A percentile compares a stretch with the other conserved stretches of the same genome.
phyloP scores from a whole-genome alignment of 805 yeast species.

The Starmerella vitae region DNA sequence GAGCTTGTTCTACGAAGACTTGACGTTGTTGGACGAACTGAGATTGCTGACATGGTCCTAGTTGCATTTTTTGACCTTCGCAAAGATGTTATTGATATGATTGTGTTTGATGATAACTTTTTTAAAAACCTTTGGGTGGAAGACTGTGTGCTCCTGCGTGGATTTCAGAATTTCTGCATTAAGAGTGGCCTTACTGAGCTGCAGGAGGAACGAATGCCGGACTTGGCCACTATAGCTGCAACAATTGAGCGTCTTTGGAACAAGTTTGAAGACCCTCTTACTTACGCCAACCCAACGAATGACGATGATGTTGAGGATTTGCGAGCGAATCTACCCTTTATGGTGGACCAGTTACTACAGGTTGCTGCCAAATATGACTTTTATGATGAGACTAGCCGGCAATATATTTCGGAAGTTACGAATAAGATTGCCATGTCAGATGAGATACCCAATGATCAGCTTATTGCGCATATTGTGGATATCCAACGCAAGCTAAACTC shows the following conservation, averaged over 20 bases:
- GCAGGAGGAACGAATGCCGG: conserved; percentile 64
- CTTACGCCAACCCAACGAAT: conserved; percentile 28
- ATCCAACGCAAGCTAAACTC: conserved; percentile 41
- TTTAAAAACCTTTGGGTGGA: conserved; percentile 67
- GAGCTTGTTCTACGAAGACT: conserved; percentile 57
- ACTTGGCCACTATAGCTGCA: conserved; percentile 55
- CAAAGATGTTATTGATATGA: conserved; percentile 45
- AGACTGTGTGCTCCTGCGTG: conserved; percentile 55
- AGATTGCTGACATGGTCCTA: conserved; percentile 55
- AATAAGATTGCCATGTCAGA: conserved; percentile 37
- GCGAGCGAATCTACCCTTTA: conserved; percentile 43
- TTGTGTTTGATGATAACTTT: conserved; percentile 44
- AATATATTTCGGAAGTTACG: conserved; percentile 51
- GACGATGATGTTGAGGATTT: conserved; percentile 28
- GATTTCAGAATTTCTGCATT: conserved; percentile 49
- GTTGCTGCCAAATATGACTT: conserved; percentile 65
- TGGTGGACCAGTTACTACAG: conserved; percentile 56
- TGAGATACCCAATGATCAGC: conserved; percentile 41
- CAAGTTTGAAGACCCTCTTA: conserved; percentile 23
- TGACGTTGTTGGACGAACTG: conserved; percentile 48
- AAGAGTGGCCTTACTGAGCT: conserved; percentile 38
- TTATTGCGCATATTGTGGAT: conserved; percentile 35
- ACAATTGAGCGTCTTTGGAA: conserved; percentile 44
- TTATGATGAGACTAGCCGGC: conserved; percentile 81
- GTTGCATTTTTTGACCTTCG: conserved; percentile 46